phyloP scores from a whole-genome alignment of 2,329 filamentous ascomycete genomes.

The Blastomyces percursus region DNA sequence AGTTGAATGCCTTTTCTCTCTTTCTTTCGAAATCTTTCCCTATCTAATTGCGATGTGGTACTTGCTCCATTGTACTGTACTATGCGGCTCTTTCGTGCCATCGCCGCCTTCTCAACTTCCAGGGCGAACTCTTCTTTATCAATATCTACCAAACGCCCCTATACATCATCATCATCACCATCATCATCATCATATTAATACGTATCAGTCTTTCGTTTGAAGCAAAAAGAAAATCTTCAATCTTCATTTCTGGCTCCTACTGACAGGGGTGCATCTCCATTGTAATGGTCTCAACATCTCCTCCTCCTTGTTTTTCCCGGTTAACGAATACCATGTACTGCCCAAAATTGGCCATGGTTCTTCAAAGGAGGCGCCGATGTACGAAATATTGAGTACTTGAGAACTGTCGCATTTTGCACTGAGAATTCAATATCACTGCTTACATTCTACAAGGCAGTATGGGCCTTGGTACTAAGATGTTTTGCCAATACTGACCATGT shows the following conservation, averaged over 20 bases:
- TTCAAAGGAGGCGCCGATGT: neutral
- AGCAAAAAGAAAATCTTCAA: neutral
- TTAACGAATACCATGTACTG: neutral
- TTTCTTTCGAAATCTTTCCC: neutral
- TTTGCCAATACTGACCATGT: neutral
- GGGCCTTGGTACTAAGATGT: neutral
- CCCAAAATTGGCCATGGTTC: neutral
- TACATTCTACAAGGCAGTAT: neutral
- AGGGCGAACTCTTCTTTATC: neutral
- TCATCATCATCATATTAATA: neutral
- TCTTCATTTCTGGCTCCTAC: neutral
- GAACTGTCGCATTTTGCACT: neutral
- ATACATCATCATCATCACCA: neutral
- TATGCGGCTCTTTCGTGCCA: neutral
- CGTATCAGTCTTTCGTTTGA: neutral
- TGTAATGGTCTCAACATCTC: neutral
- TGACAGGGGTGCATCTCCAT: neutral
- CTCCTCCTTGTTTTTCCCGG: neutral
- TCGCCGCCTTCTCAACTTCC: neutral
- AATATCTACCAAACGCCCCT: neutral
- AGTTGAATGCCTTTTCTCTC: neutral
- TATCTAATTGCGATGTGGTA: neutral
- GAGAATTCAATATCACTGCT: neutral
- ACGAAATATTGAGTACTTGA: neutral
- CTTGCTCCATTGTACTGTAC: neutral